These are phyloP conservation scores for Aspergillus pseudoglaucus DNA, from an alignment of 2,329 filamentous ascomycete species.

Conservation along the genomic window DNA sequence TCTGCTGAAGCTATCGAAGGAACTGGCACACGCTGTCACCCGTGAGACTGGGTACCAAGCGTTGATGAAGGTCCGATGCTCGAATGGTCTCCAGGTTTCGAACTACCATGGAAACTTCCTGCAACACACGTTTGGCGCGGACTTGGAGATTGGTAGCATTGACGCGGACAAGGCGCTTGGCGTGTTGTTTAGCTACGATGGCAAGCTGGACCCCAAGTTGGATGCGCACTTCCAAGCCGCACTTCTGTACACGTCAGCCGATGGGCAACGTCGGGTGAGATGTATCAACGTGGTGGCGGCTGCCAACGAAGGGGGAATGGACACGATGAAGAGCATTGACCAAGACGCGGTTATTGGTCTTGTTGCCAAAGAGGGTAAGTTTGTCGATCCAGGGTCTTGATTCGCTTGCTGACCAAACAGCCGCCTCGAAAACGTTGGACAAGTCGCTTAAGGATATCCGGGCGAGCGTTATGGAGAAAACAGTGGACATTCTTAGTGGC, in stretches of 20 bases:
- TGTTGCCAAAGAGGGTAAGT: conserved; percentile 72
- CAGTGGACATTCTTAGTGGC: conserved; percentile 81
- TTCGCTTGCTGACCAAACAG: conserved; percentile 35
- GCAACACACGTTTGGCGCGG: conserved; percentile 89
- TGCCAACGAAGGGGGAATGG: conserved; percentile 76
- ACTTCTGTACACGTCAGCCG: conserved; percentile 85
- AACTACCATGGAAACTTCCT: conserved; percentile 96
- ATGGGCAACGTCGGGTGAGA: conserved; percentile 79
- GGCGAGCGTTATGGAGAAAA: conserved; percentile 76
- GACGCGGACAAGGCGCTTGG: conserved; percentile 91
- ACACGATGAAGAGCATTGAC: conserved; percentile 86
- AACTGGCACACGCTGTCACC: conserved; percentile 78
- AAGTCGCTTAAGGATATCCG: conserved; percentile 77
- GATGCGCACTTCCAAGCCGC: conserved; percentile 98
- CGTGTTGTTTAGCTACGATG: conserved; percentile 89
- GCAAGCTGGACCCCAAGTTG: conserved; percentile 92
- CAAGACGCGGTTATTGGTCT: conserved; percentile 87
- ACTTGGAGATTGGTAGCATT: conserved; percentile 86
- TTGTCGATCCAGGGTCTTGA: not conserved
- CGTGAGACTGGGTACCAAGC: conserved; percentile 93
- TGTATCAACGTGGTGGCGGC: conserved; percentile 92
- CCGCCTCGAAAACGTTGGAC: conserved; percentile 75
- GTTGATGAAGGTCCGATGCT: conserved; percentile 96
- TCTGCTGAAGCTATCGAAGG: conserved; percentile 71
- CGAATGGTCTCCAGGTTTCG: conserved; percentile 87